phyloP scores from a whole-genome alignment of 805 yeast species.

The Kregervanrija delftensis region DNA sequence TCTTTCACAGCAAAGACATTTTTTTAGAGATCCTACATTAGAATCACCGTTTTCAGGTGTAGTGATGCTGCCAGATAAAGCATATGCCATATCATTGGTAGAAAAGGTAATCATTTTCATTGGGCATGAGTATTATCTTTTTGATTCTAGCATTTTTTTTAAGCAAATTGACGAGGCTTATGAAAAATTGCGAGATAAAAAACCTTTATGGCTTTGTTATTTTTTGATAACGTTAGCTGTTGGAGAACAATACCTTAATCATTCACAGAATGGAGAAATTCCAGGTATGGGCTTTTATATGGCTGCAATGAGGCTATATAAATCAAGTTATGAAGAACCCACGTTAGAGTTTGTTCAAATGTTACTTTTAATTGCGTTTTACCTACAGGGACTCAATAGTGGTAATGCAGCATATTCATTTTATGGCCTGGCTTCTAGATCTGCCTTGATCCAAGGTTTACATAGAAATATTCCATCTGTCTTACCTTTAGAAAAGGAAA shows the following conservation, averaged over 20 bases:
- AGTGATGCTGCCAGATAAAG: conserved; percentile 16
- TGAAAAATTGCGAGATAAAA: conserved; percentile 11
- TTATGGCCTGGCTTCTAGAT: conserved; percentile 27
- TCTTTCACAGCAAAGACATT: conserved; percentile 6
- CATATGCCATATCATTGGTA: conserved; percentile 12
- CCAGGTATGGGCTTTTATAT: conserved; percentile 25
- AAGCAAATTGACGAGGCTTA: conserved; percentile 14
- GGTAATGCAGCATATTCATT: conserved; percentile 25
- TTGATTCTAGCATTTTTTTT: conserved; percentile 10
- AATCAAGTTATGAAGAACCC: conserved; percentile 23
- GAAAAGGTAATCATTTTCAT: conserved; percentile 10
- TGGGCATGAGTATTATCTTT: conserved; percentile 11
- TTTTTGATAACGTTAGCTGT: conserved; percentile 14
- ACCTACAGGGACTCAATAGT: conserved; percentile 29
- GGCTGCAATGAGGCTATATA: conserved; percentile 19
- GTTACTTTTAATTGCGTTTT: conserved; percentile 25
- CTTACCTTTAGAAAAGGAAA: conserved; percentile 20
- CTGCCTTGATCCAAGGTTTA: conserved; percentile 23
- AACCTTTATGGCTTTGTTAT: conserved; percentile 12
- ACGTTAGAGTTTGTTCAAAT: conserved; percentile 23
- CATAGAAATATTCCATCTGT: conserved; percentile 17
- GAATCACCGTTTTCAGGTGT: conserved; percentile 11
- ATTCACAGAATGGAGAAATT: conserved; percentile 9
- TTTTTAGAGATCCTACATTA: conserved; percentile 7
- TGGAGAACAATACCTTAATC: conserved; percentile 14